Evolutionary conservation across 1,284 basidiomycete species (phyloP), one percentile per base, ranked within the genome.

Genomic region (Megacollybia platyphylla): DNA sequence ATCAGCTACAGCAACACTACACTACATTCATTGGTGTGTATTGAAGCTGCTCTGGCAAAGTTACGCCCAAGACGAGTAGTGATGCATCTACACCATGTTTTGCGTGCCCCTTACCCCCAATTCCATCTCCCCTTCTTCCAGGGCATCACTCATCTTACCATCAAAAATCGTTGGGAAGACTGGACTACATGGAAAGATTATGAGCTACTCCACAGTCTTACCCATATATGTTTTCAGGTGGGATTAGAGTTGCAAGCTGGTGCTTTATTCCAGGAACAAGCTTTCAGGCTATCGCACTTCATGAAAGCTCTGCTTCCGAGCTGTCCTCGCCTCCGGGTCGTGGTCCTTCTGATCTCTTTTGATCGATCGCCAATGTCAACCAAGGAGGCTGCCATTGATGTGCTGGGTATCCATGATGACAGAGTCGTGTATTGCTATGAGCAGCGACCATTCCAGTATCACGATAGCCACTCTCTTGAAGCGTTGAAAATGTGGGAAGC

Each of bases 151-250:
- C 63, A 64, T 44, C 52, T 65, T 5, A 56, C 61, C 4, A 52
- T 65, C 28, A 48, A 57, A 15, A 63, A 65, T 46, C 51, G 50
- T 39, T 65, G 60, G 61, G 58, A 63, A 29, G 62, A 63, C 11
- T 65, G 63, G 63, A 54, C 54, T 4, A 48, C 50, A 3, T 65
- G 63, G 63, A 41, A 47, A 5, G 57, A 54, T 24, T 51, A 53
- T 31, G 51, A 55, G 26, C 48, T 53, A 1, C 43, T 52, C 5
- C 56, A 55, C 7, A 49, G 47, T 24, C 55, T 63, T 24, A 58
- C 57, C 4, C 57, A 63, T 45, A 42, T 62, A 17, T 59, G 60
- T 26, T 51, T 63, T 26, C 59, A 62, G 28, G 37, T 63, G 5
- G 48, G 47, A 28, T 55, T 59, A 7, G 55, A 55, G 7, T 46